Conservation (phyloP, 192 early-diverging fungal genomes). For the Diversispora epigaea region DNA sequence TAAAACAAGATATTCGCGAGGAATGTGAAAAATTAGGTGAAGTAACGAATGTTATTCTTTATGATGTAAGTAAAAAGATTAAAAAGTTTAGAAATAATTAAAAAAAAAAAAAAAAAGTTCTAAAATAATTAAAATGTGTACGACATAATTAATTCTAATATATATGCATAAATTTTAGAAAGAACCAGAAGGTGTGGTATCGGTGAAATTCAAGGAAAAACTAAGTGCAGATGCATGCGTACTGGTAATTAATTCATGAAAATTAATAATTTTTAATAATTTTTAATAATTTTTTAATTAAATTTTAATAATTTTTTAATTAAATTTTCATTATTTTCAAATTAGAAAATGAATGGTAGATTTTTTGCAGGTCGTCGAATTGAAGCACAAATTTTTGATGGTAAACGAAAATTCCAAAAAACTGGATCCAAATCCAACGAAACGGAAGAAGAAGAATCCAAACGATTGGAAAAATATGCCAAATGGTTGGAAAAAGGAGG, state of each 20-base stretch:
- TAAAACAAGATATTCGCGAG: constrained; percentile 89
- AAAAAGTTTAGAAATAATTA: constrained; percentile 31
- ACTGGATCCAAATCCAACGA: constrained; percentile 53
- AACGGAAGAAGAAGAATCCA: constrained; percentile 72
- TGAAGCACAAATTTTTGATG: constrained; percentile 76
- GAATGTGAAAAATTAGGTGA: constrained; percentile 94
- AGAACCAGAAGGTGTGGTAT: constrained; percentile 79
- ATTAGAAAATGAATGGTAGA: constrained; percentile 84
- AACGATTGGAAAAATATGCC: constrained; percentile 81
- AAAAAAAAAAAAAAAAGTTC: no score
- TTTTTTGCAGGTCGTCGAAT: constrained; percentile 87
- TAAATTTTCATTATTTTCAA: no score
- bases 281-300: constrained; percentile 3
- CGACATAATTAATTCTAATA: neutral
- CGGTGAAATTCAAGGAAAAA: constrained; percentile 84
- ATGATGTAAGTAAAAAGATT: constrained; percentile 71
- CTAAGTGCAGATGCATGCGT: constrained; percentile 80
- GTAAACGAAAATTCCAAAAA: constrained; percentile 74
- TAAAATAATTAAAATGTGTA: constrained; percentile 47
- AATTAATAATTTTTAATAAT: neutral
- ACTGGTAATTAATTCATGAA: constrained; percentile 51
- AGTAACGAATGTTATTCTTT: constrained; percentile 92
- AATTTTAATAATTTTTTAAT: no score
- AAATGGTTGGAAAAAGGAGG: constrained; percentile 81
- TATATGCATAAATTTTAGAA: constrained; percentile 49